A percentile compares a stretch with the other conserved stretches of the same genome.
Evolutionary conservation across 225 moss, liverwort and hornwort species (phyloP).

Genomic region (Sphagnum contortum): DNA sequence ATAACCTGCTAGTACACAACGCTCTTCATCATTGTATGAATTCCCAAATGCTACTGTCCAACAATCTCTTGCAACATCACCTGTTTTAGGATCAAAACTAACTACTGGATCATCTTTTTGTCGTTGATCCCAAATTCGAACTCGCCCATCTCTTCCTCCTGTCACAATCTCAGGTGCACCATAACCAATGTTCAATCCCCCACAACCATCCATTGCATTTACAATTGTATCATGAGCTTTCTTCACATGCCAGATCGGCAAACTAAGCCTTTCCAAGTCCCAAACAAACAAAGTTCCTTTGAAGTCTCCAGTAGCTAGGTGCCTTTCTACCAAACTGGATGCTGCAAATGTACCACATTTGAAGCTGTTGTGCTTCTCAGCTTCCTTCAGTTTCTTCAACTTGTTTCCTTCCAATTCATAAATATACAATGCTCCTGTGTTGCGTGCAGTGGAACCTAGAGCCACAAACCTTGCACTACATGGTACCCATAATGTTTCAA

Average conservation of each 20-base stretch:
- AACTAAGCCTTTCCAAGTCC: constrained; percentile 63
- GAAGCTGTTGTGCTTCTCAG: constrained; percentile 51
- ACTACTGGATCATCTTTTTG: constrained; percentile 41
- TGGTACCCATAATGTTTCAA: constrained; percentile 85
- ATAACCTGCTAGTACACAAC: constrained; percentile 79
- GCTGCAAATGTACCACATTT: constrained; percentile 92
- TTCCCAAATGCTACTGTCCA: constrained; percentile 95
- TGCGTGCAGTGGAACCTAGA: constrained; percentile 66
- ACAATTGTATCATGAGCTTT: constrained; percentile 62
- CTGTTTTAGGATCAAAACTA: constrained; percentile 43
- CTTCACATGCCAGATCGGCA: constrained; percentile 67
- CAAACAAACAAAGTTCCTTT: constrained; percentile 74
- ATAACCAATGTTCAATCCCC: constrained; percentile 66
- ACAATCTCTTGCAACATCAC: constrained; percentile 47
- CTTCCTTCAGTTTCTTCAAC: constrained; percentile 55
- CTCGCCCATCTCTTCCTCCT: constrained; percentile 66
- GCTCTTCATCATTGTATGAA: constrained; percentile 84
- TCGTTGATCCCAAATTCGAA: constrained; percentile 78
- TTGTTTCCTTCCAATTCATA: constrained; percentile 63
- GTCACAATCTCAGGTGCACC: constrained; percentile 76
- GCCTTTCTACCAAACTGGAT: constrained; percentile 41
- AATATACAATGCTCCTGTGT: constrained; percentile 63
- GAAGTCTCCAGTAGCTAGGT: constrained; percentile 73
- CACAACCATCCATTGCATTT: constrained; percentile 81
- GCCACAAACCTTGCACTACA: constrained; percentile 87